These are phyloP conservation scores for Zymoseptoria brevis DNA, from an alignment of 2,329 filamentous ascomycete genomes.

Conservation along the genomic window DNA sequence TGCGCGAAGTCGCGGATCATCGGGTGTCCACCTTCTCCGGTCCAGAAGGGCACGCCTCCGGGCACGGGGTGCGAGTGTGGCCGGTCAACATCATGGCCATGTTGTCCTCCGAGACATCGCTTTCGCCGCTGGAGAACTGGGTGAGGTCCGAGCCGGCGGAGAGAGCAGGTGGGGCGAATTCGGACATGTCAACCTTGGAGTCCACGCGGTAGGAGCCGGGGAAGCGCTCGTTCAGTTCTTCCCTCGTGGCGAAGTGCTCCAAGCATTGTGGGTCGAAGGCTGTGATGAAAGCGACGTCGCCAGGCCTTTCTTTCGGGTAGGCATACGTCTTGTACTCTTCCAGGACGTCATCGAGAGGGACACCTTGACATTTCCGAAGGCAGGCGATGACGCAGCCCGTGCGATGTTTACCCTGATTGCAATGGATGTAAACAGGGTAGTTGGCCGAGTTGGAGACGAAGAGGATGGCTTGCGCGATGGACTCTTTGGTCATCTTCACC, in stretches of 20 bases:
- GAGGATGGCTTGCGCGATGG: slow-evolving; percentile 63
- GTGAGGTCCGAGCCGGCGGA: not conserved
- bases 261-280: slow-evolving; percentile 36
- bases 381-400: slow-evolving; percentile 83
- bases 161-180: not conserved
- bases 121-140: not conserved
- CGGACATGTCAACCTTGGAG: not conserved
- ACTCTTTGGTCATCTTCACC: slow-evolving; percentile 51
- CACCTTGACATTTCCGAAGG: slow-evolving; percentile 64
- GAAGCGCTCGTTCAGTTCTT: not conserved
- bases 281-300: slow-evolving; percentile 40
- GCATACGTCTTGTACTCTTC: slow-evolving; percentile 65
- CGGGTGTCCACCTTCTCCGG: not conserved
- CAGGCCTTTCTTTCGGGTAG: slow-evolving; percentile 41
- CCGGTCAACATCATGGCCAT: not conserved
- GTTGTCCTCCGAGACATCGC: not conserved
- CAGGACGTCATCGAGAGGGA: slow-evolving; percentile 54
- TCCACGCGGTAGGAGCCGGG: not conserved
- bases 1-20: not conserved
- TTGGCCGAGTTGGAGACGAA: slow-evolving; percentile 65
- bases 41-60: not conserved
- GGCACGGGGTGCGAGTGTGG: not conserved
- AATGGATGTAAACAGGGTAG: slow-evolving; percentile 78
- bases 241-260: slow-evolving; percentile 22
- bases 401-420: slow-evolving; percentile 90